Percentiles rank a stretch among this genome's conserved stretches.
Conservation (phyloP, 1,284 basidiomycete genomes). For the Cystobasidium sp. region DNA sequence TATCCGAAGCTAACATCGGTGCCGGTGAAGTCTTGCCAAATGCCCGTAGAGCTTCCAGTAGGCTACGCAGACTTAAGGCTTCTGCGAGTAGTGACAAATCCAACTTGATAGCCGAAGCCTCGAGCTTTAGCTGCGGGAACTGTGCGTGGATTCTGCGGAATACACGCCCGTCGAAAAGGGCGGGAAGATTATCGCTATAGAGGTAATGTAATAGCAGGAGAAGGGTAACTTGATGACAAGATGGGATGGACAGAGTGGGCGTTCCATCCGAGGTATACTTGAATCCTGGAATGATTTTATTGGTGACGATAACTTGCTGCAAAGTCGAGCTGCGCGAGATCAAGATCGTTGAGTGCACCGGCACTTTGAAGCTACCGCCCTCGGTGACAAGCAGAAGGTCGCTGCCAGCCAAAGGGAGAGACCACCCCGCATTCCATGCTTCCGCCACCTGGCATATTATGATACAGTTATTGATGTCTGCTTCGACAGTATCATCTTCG, state of each 20-base stretch:
- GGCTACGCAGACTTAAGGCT: conserved; percentile 59
- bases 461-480: conserved; percentile 63
- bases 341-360: conserved; percentile 71
- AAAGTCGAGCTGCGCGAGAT: conserved; percentile 67
- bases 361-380: conserved; percentile 60
- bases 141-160: conserved; percentile 57
- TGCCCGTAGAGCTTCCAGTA: conserved; percentile 23
- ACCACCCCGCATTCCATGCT: conserved; percentile 49
- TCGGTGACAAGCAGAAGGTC: conserved; percentile 65
- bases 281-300: conserved; percentile 51
- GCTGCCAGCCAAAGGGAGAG: conserved; percentile 61
- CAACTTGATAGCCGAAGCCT: conserved; percentile 63
- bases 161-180: conserved; percentile 83
- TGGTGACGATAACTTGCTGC: conserved; percentile 55
- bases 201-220: conserved; percentile 82
- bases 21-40: conserved; percentile 57
- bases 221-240: conserved; percentile 59
- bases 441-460: conserved; percentile 60
- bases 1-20: conserved; percentile 62
- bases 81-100: conserved; percentile 67
- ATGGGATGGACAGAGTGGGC: conserved; percentile 4
- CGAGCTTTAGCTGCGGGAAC: conserved; percentile 41
- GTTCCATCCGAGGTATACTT: conserved; percentile 21
- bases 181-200: conserved; percentile 81
- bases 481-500: conserved; percentile 52